Conservation (phyloP, 176 grass and related monocot genomes). For the Aegilops umbellulata region DNA sequence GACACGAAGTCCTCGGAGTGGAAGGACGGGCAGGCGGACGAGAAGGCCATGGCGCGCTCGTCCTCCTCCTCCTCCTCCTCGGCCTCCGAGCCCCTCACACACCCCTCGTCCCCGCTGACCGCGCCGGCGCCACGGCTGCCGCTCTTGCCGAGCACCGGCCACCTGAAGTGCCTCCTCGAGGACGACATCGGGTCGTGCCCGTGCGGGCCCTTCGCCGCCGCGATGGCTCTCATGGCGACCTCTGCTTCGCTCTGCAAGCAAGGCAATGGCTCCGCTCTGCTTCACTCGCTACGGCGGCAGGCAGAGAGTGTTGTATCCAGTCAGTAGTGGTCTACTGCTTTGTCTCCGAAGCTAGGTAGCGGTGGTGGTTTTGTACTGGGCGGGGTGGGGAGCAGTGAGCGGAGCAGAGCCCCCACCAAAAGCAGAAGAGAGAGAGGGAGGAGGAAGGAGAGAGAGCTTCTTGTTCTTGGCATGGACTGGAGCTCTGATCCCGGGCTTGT, state of each 20-base stretch:
- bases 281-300: not conserved
- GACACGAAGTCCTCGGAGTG: conserved; percentile 49
- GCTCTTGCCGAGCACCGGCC: conserved; percentile 74
- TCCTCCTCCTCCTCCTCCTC: conserved; percentile 67
- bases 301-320: not conserved
- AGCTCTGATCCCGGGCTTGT: conserved; percentile 7
- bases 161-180: conserved; percentile 91
- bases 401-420: conserved; percentile 18
- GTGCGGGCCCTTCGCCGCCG: conserved; percentile 59
- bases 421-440: not conserved
- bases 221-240: conserved; percentile 71
- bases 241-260: not conserved
- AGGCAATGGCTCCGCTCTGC: not conserved
- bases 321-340: not conserved
- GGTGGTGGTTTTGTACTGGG: conserved; percentile 40
- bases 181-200: conserved; percentile 85
- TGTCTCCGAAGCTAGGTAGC: not conserved
- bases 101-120: conserved; percentile 39
- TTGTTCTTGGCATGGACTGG: conserved; percentile 8
- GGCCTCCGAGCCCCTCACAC: conserved; percentile 41
- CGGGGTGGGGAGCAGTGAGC: conserved; percentile 16
- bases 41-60: conserved; percentile 52
- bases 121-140: conserved; percentile 35
- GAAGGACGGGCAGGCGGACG: conserved; percentile 52
- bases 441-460: not conserved